Percentiles rank a stretch among this genome's conserved stretches.
Evolutionary conservation across 495 filamentous ascomycete species (phyloP).

Genomic region (Aspergillus sparsus): DNA sequence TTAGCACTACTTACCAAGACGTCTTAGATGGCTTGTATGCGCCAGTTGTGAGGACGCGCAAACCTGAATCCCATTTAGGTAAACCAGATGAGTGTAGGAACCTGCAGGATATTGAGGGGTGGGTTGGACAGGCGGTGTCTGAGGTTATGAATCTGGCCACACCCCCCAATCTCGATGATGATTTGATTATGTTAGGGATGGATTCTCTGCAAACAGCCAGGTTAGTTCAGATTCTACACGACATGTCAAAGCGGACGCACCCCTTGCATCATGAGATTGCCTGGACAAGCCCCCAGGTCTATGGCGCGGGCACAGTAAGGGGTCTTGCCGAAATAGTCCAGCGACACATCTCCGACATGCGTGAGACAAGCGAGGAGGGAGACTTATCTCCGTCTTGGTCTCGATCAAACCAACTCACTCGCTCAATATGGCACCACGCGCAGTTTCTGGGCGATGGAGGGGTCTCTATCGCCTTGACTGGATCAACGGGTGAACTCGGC

Average conservation of each 20-base stretch:
- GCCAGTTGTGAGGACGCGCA: slow-evolving; percentile 10
- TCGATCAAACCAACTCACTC: not conserved
- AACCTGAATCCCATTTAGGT: not conserved
- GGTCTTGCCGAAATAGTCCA: not conserved
- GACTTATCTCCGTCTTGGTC: not conserved
- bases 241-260: not conserved
- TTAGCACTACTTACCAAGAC: not conserved
- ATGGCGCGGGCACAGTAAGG: not conserved
- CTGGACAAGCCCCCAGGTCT: not conserved
- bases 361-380: not conserved
- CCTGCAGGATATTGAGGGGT: not conserved
- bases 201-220: slow-evolving; percentile 1
- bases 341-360: not conserved
- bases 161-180: not conserved
- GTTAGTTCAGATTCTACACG: not conserved
- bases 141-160: not conserved
- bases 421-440: slow-evolving; percentile 7
- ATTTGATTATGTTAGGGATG: not conserved
- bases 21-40: slow-evolving; percentile 34
- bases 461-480: slow-evolving; percentile 48
- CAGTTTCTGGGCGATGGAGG: not conserved
- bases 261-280: not conserved
- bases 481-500: slow-evolving; percentile 60
- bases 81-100: not conserved
- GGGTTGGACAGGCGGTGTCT: not conserved